A percentile compares a stretch with the other conserved stretches of the same genome.
phyloP scores from a whole-genome alignment of 495 filamentous ascomycete species.

The Talaromyces wortmannii region DNA sequence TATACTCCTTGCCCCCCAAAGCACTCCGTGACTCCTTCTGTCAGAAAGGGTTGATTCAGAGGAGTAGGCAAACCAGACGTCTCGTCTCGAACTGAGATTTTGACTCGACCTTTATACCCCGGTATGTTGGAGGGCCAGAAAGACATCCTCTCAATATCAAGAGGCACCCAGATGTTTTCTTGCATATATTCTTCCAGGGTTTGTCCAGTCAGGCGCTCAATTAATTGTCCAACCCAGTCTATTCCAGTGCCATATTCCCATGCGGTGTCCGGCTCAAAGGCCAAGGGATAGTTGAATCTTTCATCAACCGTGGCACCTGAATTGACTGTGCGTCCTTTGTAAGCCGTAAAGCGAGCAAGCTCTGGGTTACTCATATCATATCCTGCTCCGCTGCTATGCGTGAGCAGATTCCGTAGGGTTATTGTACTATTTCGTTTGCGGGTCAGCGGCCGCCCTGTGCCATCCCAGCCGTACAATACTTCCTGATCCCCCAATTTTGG shows the following conservation, averaged over 20 bases:
- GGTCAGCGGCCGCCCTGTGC: background rate
- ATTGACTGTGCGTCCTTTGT: background rate
- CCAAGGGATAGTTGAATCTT: constrained; percentile 15
- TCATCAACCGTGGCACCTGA: background rate
- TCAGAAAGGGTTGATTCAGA: background rate
- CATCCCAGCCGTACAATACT: background rate
- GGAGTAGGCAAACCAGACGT: background rate
- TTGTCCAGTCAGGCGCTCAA: constrained; percentile 22
- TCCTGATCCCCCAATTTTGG: background rate
- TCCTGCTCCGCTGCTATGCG: background rate
- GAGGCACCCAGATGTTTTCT: constrained; percentile 25
- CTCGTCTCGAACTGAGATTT: background rate
- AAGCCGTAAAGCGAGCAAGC: background rate
- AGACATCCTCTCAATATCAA: constrained; percentile 22
- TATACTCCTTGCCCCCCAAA: background rate
- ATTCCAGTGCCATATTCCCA: constrained; percentile 34
- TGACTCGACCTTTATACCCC: background rate
- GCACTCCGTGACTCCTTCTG: background rate
- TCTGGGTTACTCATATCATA: background rate
- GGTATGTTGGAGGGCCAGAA: background rate
- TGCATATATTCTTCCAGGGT: constrained; percentile 33
- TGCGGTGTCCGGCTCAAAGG: constrained; percentile 33
- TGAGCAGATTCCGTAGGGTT: background rate
- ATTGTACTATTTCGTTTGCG: background rate
- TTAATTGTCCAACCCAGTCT: constrained; percentile 35